Conservation (phyloP, 2,329 filamentous ascomycete species). For the Cercospora sesami region DNA sequence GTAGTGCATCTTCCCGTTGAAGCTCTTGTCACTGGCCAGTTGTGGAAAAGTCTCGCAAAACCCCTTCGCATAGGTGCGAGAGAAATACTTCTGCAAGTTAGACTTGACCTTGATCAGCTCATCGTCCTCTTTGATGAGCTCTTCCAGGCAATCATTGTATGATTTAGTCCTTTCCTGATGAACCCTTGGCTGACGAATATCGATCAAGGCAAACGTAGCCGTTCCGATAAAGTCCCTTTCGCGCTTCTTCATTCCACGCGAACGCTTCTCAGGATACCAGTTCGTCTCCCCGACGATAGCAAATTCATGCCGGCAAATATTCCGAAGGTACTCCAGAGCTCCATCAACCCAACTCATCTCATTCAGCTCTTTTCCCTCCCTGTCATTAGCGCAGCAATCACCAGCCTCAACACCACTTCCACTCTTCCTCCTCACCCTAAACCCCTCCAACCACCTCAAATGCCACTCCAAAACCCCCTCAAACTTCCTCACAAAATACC, state of each 20-base stretch:
- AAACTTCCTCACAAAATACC: neutral
- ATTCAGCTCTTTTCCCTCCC: neutral
- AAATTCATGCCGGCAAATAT: neutral
- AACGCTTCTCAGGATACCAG: neutral
- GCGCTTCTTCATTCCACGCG: neutral
- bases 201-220: neutral
- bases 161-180: neutral
- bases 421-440: neutral
- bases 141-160: neutral
- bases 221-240: neutral
- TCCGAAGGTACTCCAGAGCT: neutral
- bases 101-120: neutral
- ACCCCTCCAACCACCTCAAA: neutral
- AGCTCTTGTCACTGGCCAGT: neutral
- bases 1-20: neutral
- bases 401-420: neutral
- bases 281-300: neutral
- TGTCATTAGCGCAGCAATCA: neutral
- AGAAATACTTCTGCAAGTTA: neutral
- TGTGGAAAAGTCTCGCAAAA: neutral
- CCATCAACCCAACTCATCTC: neutral
- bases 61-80: neutral
- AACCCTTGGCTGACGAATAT: neutral
- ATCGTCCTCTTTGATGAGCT: neutral
- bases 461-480: neutral